A percentile compares a stretch with the other conserved stretches of the same genome.
These are phyloP conservation scores for Tetrastigma voinierianum DNA, from an alignment of 164 flowering plant species.

Conservation along the genomic window DNA sequence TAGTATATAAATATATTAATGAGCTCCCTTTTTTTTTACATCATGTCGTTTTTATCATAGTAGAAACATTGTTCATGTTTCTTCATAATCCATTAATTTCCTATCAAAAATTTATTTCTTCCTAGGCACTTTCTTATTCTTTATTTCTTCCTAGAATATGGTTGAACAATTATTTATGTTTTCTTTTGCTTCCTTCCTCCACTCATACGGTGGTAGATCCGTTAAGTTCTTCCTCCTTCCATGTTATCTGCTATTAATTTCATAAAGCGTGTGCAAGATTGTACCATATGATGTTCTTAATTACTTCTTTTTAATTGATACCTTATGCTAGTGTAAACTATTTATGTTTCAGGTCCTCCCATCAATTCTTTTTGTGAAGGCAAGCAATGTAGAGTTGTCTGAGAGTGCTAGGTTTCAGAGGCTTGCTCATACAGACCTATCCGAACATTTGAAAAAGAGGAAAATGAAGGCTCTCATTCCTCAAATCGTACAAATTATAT, in stretches of 20 bases:
- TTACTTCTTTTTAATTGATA: too few species aligned
- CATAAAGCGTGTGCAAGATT: too few species aligned
- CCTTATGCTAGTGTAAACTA: too few species aligned
- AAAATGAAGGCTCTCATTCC: conserved; percentile 91
- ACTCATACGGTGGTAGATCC: background rate
- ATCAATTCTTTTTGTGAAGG: conserved; percentile 84
- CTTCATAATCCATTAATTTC: too few species aligned
- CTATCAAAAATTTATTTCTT: too few species aligned
- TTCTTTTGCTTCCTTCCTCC: background rate
- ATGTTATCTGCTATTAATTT: too few species aligned
- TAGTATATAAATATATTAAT: too few species aligned
- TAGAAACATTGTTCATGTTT: too few species aligned
- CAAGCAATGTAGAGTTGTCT: conserved; percentile 67
- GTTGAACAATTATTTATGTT: background rate
- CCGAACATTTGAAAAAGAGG: conserved; percentile 57
- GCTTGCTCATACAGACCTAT: conserved; percentile 66
- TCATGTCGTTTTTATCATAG: too few species aligned
- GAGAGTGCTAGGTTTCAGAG: conserved; percentile 66
- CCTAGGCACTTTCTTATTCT: background rate
- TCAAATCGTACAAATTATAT: conserved; percentile 63
- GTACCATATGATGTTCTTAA: too few species aligned
- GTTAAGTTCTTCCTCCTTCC: too few species aligned
- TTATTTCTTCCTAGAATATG: background rate
- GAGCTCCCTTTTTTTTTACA: too few species aligned
- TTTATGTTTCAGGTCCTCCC: conserved; percentile 65